A percentile compares a stretch with the other conserved stretches of the same genome.
phyloP scores from a whole-genome alignment of 306 rosid species.

The Quercus dentata region DNA sequence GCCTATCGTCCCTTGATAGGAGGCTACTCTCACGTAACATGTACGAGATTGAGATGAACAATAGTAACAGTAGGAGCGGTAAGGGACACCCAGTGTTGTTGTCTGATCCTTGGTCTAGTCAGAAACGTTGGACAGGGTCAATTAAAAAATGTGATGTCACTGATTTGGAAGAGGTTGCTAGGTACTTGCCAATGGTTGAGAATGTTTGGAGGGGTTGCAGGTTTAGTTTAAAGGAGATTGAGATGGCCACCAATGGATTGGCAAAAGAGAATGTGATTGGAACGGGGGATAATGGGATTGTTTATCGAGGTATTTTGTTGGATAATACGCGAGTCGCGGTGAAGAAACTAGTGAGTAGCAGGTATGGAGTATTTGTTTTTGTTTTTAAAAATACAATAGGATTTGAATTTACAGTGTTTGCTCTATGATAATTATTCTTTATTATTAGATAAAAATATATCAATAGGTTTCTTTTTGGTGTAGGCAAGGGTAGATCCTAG shows the following conservation, averaged over 20 bases:
- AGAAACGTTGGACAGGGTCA: background rate
- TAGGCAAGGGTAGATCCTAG: no score
- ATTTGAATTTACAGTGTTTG: no score
- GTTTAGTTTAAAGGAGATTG: slow-evolving; percentile 41
- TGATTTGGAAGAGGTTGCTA: slow-evolving; percentile 19
- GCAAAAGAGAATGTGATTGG: slow-evolving; percentile 40
- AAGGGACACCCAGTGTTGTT: background rate
- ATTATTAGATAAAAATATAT: no score
- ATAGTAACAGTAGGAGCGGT: background rate
- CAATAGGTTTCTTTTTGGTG: no score
- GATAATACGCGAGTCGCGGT: slow-evolving; percentile 42
- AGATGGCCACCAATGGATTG: slow-evolving; percentile 46
- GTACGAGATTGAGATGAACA: slow-evolving; percentile 25
- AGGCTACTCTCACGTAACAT: slow-evolving; percentile 31
- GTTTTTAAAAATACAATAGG: background rate
- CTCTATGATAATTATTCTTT: no score
- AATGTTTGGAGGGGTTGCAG: slow-evolving; percentile 24
- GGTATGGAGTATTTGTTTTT: slow-evolving; percentile 27
- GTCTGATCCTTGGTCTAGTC: background rate
- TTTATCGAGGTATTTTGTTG: slow-evolving; percentile 48
- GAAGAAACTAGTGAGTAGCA: slow-evolving; percentile 41
- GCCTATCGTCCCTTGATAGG: slow-evolving; percentile 35
- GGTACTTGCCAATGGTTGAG: slow-evolving; percentile 2
- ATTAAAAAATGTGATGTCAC: background rate
- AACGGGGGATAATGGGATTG: slow-evolving; percentile 36